A percentile compares a stretch with the other conserved stretches of the same genome.
Conservation (phyloP, 2,329 filamentous ascomycete genomes). For the Aspergillus persii region DNA sequence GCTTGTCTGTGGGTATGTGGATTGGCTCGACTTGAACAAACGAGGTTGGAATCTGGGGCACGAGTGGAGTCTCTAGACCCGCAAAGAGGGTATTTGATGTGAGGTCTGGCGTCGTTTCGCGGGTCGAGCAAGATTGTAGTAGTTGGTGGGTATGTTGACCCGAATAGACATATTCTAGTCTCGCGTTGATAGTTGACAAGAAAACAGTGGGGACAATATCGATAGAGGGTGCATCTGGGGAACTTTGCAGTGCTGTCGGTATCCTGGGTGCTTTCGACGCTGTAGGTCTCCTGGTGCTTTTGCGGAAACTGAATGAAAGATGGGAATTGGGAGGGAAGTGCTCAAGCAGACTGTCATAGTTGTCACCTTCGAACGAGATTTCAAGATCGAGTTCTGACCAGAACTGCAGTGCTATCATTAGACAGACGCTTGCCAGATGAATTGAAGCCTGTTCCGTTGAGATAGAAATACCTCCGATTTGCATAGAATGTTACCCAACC, state of each 20-base stretch:
- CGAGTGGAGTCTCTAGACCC: background rate
- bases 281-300: background rate
- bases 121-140: background rate
- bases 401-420: constrained; percentile 18
- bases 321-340: constrained; percentile 7
- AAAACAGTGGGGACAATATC: constrained; percentile 10
- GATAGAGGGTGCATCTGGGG: constrained; percentile 17
- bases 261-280: constrained; percentile 7
- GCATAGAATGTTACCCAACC: constrained; percentile 23
- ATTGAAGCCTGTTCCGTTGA: background rate
- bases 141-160: background rate
- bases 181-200: constrained; percentile 23
- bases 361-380: constrained; percentile 20
- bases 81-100: background rate
- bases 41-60: too few species aligned
- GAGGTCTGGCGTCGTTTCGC: background rate
- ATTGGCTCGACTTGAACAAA: too few species aligned
- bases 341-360: background rate
- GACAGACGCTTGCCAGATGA: background rate
- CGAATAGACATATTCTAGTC: constrained; percentile 14
- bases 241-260: constrained; percentile 18
- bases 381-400: constrained; percentile 33
- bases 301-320: constrained; percentile 24
- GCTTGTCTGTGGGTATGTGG: background rate
- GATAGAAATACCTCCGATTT: constrained; percentile 23